These are phyloP conservation scores for Arthromyces matolae DNA, from an alignment of 768 basidiomycete species.

Conservation along the genomic window DNA sequence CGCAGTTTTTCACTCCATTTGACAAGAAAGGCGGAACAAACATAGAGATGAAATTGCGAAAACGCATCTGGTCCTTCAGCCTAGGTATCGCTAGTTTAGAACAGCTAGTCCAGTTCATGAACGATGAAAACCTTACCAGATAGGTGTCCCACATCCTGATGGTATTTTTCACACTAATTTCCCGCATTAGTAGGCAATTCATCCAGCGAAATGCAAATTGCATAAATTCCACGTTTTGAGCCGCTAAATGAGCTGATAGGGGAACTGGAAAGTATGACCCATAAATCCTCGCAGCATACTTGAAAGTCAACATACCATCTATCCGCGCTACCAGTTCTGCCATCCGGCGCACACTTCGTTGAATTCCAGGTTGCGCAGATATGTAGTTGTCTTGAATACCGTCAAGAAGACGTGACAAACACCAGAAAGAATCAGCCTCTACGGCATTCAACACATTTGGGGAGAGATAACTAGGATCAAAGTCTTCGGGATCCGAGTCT, in stretches of 20 bases:
- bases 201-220: slow-evolving; percentile 99
- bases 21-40: slow-evolving; percentile 95
- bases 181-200: slow-evolving; percentile 98
- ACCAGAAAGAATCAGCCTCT: slow-evolving; percentile 99
- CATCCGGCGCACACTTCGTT: slow-evolving; percentile 91
- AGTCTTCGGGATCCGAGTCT: slow-evolving; percentile 90
- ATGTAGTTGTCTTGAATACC: slow-evolving; percentile 99
- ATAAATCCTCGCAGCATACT: background rate
- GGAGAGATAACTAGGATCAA: slow-evolving; percentile 77
- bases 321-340: slow-evolving; percentile 88
- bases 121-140: slow-evolving; percentile 53
- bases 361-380: slow-evolving; percentile 93
- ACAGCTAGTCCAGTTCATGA: background rate
- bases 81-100: slow-evolving; percentile 37
- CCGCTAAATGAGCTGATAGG: slow-evolving; percentile 79
- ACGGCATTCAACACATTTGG: slow-evolving; percentile 71
- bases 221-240: slow-evolving; percentile 97
- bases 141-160: slow-evolving; percentile 99
- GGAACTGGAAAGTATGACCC: slow-evolving; percentile 51
- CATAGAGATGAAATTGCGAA: slow-evolving; percentile 97
- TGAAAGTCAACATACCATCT: slow-evolving; percentile 51
- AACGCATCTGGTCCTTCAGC: slow-evolving; percentile 97
- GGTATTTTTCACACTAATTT: slow-evolving; percentile 94
- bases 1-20: slow-evolving; percentile 92
- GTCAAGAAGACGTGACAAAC: slow-evolving; percentile 89